Evolutionary conservation across 495 filamentous ascomycete genomes (phyloP), one percentile per base, ranked within the genome.

Genomic region (Apodospora peruviana): DNA sequence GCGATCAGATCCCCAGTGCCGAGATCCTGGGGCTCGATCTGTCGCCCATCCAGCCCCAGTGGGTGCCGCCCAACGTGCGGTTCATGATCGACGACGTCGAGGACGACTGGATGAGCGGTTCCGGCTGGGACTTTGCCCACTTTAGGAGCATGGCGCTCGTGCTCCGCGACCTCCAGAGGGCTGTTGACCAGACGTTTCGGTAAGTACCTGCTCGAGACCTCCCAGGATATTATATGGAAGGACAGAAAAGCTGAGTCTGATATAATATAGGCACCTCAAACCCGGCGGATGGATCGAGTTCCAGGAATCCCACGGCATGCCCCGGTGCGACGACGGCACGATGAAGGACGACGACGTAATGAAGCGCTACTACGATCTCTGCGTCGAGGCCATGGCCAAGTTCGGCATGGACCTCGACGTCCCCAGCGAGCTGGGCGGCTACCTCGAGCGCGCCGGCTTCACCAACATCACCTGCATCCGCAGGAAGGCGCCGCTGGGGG

Each of bases 391-490:
- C 10, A 43, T 66, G 25, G 50, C 41, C 8, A 45, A 40, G 9
- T 60, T 65, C 23, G 61, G 63, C 59, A 68, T 73, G 27, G 65
- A 77, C 37, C 45, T 79, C 2, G 61, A 72, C 35, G 59, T 70
- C 38, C 76, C 36, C 68, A 71, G 24, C 45, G 70, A 27, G 61
- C 76, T 48, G 60, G 71, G 19, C 61, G 77, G 48, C 65, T 72
- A 3, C 66, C 74, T 56, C 65, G 68, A 19, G 57, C 72, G 75
- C 19, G 65, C 77, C 0, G 82, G 83, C 0, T 88, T 85, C 51
- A 67, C 71, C 9, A 77, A 85, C 51, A 70, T 85, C 23, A 57
- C 73, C 14, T 70, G 78, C 51, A 62, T 66, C 25, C 45, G 68
- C 8, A 67, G 61, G 47, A 81, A 81, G 55, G 60, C 78, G 18